Percentiles rank a stretch among this genome's conserved stretches.
phyloP scores from a whole-genome alignment of 148 eudicot species.

The Beta vulgaris region DNA sequence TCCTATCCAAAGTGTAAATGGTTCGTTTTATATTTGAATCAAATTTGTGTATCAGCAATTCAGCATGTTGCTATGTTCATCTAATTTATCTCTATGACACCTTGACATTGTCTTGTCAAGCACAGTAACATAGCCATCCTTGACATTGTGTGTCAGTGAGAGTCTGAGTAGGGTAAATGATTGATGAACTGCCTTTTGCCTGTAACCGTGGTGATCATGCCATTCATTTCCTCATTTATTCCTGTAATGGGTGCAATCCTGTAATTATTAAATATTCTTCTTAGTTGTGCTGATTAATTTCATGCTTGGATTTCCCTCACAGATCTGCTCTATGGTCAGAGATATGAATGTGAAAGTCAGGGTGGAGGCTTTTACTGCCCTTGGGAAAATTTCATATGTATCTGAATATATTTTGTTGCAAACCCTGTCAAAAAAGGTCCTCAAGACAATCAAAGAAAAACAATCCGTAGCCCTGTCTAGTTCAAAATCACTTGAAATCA shows the following conservation, averaged over 20 bases:
- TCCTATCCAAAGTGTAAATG: too few species aligned
- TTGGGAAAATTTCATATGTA: constrained; percentile 56
- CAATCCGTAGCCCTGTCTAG: constrained; percentile 35
- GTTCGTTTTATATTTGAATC: too few species aligned
- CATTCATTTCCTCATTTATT: neutral
- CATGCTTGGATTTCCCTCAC: constrained; percentile 26
- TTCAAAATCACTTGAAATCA: constrained; percentile 38
- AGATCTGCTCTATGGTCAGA: constrained; percentile 85
- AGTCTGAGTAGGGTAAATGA: neutral
- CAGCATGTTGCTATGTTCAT: neutral
- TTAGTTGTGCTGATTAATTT: neutral
- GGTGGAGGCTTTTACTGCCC: constrained; percentile 65
- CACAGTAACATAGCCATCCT: neutral
- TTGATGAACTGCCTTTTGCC: neutral
- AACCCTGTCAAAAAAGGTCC: constrained; percentile 64
- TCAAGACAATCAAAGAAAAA: constrained; percentile 35
- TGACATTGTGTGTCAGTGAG: too few species aligned
- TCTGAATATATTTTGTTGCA: constrained; percentile 71
- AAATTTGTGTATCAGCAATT: neutral
- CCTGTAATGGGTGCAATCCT: neutral
- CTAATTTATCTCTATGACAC: neutral
- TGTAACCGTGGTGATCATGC: neutral
- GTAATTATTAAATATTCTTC: neutral
- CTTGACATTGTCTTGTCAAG: neutral
- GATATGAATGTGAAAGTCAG: constrained; percentile 78